Conservation (phyloP, 495 filamentous ascomycete genomes). For the Tuber microsphaerosporum region DNA sequence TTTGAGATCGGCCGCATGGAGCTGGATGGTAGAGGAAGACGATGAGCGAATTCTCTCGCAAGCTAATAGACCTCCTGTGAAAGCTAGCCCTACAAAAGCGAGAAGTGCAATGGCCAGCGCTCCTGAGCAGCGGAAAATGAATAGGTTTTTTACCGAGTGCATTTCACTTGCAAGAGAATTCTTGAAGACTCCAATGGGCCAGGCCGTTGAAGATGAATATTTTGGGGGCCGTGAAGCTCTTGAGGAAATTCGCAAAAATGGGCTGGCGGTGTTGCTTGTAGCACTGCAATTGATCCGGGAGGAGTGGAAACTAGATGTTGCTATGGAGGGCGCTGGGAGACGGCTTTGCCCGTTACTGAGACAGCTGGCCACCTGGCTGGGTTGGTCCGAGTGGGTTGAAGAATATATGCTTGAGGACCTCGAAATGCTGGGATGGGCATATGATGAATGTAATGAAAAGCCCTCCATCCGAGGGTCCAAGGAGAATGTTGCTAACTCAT, state of each 20-base stretch:
- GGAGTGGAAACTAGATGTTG: conserved; percentile 75
- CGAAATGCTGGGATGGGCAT: conserved; percentile 55
- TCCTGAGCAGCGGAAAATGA: conserved; percentile 28
- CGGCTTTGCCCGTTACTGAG: conserved; percentile 65
- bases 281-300: conserved; percentile 78
- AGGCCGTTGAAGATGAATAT: conserved; percentile 44
- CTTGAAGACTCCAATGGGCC: conserved; percentile 48
- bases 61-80: conserved; percentile 15
- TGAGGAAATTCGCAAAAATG: conserved; percentile 32
- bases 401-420: conserved; percentile 67
- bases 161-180: conserved; percentile 50
- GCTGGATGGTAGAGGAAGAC: conserved; percentile 58
- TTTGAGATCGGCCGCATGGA: conserved; percentile 63
- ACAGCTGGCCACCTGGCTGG: conserved; percentile 77
- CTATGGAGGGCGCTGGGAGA: conserved; percentile 49
- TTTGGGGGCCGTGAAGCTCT: conserved; percentile 17
- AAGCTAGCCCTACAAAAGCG: conserved; percentile 13
- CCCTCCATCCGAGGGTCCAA: background rate
- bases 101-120: conserved; percentile 18
- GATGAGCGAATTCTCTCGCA: conserved; percentile 42
- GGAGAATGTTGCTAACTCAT: conserved; percentile 6
- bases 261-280: conserved; percentile 58
- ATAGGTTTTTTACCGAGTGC: conserved; percentile 39
- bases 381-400: conserved; percentile 65
- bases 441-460: conserved; percentile 48